phyloP scores from a whole-genome alignment of 371 early-diverging fungal species.

The Mortierella sp. region DNA sequence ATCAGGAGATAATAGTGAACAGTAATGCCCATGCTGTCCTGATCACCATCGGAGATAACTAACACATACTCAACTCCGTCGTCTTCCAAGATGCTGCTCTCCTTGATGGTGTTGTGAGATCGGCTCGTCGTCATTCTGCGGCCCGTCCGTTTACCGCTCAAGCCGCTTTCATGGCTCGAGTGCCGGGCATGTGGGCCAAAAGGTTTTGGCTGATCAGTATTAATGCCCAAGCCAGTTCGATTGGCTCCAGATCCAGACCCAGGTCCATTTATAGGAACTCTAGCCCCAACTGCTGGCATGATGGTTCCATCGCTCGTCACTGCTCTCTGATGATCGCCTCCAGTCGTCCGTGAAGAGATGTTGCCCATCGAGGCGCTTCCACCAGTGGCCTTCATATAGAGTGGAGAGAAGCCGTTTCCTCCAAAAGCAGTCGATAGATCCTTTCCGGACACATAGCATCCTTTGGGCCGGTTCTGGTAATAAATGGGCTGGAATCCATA shows the following conservation, averaged over 20 bases:
- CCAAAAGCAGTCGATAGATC: constrained; percentile 24
- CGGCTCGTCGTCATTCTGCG: constrained; percentile 41
- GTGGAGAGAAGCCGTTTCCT: too few relatives aligned
- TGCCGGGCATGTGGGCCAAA: constrained; percentile 37
- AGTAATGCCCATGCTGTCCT: constrained; percentile 42
- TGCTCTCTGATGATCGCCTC: constrained; percentile 6
- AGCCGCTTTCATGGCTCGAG: constrained; percentile 42
- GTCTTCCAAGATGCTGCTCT: constrained; percentile 29
- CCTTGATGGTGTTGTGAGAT: constrained; percentile 34
- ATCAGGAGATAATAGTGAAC: constrained; percentile 50
- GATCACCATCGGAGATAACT: constrained; percentile 44
- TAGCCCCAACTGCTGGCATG: too few relatives aligned
- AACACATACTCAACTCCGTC: constrained; percentile 51
- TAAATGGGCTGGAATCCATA: constrained; percentile 64
- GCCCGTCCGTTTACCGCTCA: constrained; percentile 28
- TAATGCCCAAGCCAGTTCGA: constrained; percentile 23
- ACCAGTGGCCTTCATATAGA: too few relatives aligned
- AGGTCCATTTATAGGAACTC: too few relatives aligned
- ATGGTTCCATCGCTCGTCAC: not conserved
- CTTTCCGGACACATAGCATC: constrained; percentile 53
- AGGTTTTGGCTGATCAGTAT: constrained; percentile 8
- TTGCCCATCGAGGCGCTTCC: too few relatives aligned
- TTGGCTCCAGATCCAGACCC: constrained; percentile 28
- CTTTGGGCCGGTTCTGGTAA: constrained; percentile 46
- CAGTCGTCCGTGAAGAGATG: too few relatives aligned